Base-by-base conservation (phyloP, 192 early-diverging fungal genomes). In the Coemansia sp. region DNA sequence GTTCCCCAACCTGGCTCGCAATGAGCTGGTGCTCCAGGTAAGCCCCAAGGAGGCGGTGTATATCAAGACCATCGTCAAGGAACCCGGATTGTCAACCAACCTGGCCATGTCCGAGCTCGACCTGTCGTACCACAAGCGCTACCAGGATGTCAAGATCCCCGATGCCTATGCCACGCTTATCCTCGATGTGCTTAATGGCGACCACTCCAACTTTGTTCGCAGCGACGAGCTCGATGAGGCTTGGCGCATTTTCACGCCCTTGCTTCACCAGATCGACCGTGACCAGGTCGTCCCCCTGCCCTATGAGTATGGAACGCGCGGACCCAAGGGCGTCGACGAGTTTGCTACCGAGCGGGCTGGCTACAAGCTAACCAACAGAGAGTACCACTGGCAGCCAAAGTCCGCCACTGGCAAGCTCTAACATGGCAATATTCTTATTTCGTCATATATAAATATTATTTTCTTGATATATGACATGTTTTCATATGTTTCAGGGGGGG, bases 141-240 rank as follows among this genome's bases (percentile, higher is more conserved):
- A 95, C 85, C 86, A 87, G 54, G 90, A 92, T 58, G 64, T 91
- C 38, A 89, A 90, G 80, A 99, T 99, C 75, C 97, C 97, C 29
- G 97, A 99, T 71, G 97, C 97, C 11, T 99, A 99, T 73, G 96
- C 97, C 62, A 88, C 94, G n/a, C 83, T 99, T 53, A 93, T 99
- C 62, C 84, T 98, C 29, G 97, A 98, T 64, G 90, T 92, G 7
- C 74, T 99, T 29, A 90, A 90, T 42, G 94, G 94, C 37, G 97
- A 97, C 67, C 94, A 98, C 71, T 91, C 91, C 60, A 97, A 97
- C 87, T 96, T 99, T 91, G 93, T 97, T 35, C 87, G 93, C 45
- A 86, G 89, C 70, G 93, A 94, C 76, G 94, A 96, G 84, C 84
- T 99, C 20, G 95, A 96, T 69, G 93, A 90, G 62, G 95, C 97